phyloP scores from a whole-genome alignment of 2,329 filamentous ascomycete genomes.

The Plenodomus lindquistii region DNA sequence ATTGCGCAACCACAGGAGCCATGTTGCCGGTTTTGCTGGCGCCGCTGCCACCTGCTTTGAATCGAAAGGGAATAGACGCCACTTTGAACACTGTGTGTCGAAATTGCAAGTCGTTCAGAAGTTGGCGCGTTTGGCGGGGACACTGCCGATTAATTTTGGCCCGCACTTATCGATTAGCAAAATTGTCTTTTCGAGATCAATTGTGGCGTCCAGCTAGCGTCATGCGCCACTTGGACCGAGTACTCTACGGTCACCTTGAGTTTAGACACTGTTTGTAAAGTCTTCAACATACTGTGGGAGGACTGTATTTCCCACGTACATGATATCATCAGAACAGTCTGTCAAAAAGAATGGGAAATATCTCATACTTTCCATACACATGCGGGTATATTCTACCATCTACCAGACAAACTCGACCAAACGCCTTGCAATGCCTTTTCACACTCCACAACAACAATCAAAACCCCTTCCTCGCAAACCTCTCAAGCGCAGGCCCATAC shows the following conservation, averaged over 20 bases:
- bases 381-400: slow-evolving; percentile 16
- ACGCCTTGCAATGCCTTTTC: not conserved
- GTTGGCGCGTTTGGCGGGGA: not conserved
- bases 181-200: not conserved
- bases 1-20: slow-evolving; percentile 64
- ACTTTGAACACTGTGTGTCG: slow-evolving; percentile 28
- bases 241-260: not conserved
- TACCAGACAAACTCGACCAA: not conserved
- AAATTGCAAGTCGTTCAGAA: slow-evolving; percentile 10
- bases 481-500: slow-evolving; percentile 80
- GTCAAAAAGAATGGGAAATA: too few relatives aligned
- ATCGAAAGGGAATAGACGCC: slow-evolving; percentile 69
- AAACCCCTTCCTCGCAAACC: slow-evolving; percentile 74
- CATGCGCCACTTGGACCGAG: too few relatives aligned
- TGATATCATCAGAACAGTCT: not conserved
- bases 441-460: slow-evolving; percentile 1
- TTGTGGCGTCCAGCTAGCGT: not conserved
- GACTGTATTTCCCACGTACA: too few relatives aligned
- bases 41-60: slow-evolving; percentile 72
- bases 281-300: too few relatives aligned
- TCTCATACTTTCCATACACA: not conserved
- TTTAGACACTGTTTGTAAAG: slow-evolving; percentile 2
- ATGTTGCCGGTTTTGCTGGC: slow-evolving; percentile 60
- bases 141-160: not conserved
- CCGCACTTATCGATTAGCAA: not conserved